phyloP scores from a whole-genome alignment of 352 stramenopile species.

The Phytophthora vignae region DNA sequence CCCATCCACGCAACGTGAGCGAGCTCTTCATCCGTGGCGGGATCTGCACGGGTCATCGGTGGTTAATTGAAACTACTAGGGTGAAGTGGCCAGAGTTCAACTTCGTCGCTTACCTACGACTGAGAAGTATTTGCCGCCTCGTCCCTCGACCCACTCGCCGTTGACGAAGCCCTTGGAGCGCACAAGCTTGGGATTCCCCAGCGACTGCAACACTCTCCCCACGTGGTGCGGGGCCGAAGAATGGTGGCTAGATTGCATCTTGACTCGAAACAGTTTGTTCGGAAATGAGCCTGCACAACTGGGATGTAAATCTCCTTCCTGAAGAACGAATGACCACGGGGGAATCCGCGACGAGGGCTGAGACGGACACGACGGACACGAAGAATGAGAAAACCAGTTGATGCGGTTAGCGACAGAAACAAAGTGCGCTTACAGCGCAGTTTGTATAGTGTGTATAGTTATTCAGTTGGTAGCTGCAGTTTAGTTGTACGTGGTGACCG shows the following conservation, averaged over 20 bases:
- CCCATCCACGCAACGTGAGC: conserved; percentile 63
- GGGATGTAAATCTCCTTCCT: not conserved
- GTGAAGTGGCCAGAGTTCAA: not conserved
- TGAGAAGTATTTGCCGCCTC: conserved; percentile 42
- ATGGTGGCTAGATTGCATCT: conserved; percentile 13
- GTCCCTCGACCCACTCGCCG: conserved; percentile 64
- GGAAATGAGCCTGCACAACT: conserved; percentile 7
- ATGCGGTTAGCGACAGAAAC: not conserved
- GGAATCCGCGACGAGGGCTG: conserved; percentile 22
- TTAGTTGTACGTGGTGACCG: conserved; percentile 40
- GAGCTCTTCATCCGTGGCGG: conserved; percentile 65
- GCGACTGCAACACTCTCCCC: conserved; percentile 13
- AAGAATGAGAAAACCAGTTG: too few relatives aligned
- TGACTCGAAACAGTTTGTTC: conserved; percentile 6
- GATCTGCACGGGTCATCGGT: conserved; percentile 18
- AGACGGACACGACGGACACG: not conserved
- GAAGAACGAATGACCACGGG: not conserved
- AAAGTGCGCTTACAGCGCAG: not conserved
- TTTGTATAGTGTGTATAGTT: not conserved
- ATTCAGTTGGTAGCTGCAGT: not conserved
- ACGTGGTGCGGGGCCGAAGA: conserved; percentile 1
- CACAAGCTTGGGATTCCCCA: conserved; percentile 60
- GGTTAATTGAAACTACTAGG: not conserved
- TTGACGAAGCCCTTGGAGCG: conserved; percentile 67
- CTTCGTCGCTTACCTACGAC: conserved; percentile 43